phyloP scores from a whole-genome alignment of 495 filamentous ascomycete genomes.

The Tuber umbilicatum region DNA sequence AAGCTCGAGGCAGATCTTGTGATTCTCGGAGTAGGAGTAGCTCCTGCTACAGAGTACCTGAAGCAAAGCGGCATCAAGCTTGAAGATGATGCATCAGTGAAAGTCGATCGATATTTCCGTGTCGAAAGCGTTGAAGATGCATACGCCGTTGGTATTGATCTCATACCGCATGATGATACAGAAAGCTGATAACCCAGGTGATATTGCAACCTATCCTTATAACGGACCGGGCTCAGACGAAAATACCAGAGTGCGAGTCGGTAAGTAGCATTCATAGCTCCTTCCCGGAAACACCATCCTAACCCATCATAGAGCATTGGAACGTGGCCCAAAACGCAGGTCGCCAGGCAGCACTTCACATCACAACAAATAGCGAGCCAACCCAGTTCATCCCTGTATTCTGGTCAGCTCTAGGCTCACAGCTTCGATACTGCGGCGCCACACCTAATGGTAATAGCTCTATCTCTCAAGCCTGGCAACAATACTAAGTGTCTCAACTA shows the following conservation, averaged over 20 bases:
- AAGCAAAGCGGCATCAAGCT: slow-evolving; percentile 60
- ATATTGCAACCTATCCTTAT: slow-evolving; percentile 94
- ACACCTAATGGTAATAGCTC: slow-evolving; percentile 51
- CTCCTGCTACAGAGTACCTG: slow-evolving; percentile 80
- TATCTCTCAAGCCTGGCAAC: neutral
- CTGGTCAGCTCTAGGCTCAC: slow-evolving; percentile 85
- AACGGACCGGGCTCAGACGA: slow-evolving; percentile 69
- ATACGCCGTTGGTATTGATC: slow-evolving; percentile 62
- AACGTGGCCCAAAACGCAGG: slow-evolving; percentile 94
- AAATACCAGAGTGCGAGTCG: slow-evolving; percentile 42
- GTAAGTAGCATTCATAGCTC: neutral
- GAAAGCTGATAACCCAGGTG: slow-evolving; percentile 45
- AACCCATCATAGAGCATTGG: slow-evolving; percentile 81
- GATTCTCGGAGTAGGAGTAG: slow-evolving; percentile 81
- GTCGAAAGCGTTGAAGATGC: slow-evolving; percentile 69
- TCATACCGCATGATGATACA: neutral
- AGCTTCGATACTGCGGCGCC: slow-evolving; percentile 88
- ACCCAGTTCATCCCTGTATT: slow-evolving; percentile 86
- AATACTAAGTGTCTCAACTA: neutral
- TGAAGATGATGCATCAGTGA: slow-evolving; percentile 72
- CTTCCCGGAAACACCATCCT: slow-evolving; percentile 29
- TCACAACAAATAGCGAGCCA: slow-evolving; percentile 55
- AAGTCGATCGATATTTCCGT: slow-evolving; percentile 67
- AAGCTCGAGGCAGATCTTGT: slow-evolving; percentile 80
- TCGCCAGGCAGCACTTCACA: slow-evolving; percentile 65